Conservation (phyloP, 495 filamentous ascomycete genomes). For the Aspergillus affinis region DNA sequence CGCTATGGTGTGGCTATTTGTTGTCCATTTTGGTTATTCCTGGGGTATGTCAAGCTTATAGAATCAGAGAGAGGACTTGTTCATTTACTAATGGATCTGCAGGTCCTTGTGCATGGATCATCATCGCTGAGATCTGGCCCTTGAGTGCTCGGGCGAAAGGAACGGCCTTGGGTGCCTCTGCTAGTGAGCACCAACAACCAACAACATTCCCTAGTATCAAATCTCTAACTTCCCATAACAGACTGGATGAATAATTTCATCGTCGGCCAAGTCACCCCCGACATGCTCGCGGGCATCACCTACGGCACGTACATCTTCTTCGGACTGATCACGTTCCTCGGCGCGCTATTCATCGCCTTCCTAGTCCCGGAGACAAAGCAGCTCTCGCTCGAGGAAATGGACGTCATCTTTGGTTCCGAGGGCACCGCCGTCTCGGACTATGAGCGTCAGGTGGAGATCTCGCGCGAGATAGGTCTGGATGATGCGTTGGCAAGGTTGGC, state of each 20-base stretch:
- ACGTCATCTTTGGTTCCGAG: conserved; percentile 67
- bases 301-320: conserved; percentile 78
- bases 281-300: conserved; percentile 62
- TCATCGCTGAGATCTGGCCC: conserved; percentile 75
- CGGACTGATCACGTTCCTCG: conserved; percentile 61
- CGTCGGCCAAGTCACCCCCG: conserved; percentile 71
- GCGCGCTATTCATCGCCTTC: conserved; percentile 52
- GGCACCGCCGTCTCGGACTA: conserved; percentile 63
- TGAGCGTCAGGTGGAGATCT: conserved; percentile 67
- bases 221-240: background rate
- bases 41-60: conserved; percentile 48
- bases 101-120: conserved; percentile 61
- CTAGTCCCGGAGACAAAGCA: conserved; percentile 60
- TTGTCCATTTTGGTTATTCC: conserved; percentile 71
- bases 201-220: too few species aligned
- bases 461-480: conserved; percentile 64
- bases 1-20: conserved; percentile 47
- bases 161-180: conserved; percentile 66
- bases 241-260: conserved; percentile 62
- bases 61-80: background rate
- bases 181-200: conserved; percentile 30
- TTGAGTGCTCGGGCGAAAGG: conserved; percentile 71
- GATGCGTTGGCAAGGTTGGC: conserved; percentile 13
- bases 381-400: conserved; percentile 51
- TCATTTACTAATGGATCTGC: conserved; percentile 3